phyloP scores from a whole-genome alignment of 2,329 filamentous ascomycete genomes.

The Trichoderma koningii region DNA sequence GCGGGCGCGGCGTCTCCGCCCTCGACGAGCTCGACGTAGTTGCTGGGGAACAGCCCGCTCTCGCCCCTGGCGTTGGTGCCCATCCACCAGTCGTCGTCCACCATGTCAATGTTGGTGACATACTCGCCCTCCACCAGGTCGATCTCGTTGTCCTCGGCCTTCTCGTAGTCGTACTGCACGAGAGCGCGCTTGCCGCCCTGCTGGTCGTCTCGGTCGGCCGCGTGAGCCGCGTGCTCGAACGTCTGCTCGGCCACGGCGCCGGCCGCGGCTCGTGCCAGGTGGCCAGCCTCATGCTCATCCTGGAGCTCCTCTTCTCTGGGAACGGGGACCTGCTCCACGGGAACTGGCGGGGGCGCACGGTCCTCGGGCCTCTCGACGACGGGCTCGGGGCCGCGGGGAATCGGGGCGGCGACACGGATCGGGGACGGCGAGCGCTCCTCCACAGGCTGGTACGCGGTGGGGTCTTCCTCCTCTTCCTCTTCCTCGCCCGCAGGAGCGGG shows the following conservation, averaged over 20 bases:
- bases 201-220: constrained; percentile 36
- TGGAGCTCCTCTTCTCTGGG: constrained; percentile 65
- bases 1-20: constrained; percentile 51
- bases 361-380: constrained; percentile 54
- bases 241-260: constrained; percentile 54
- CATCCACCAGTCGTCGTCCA: constrained; percentile 99
- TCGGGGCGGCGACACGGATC: constrained; percentile 82
- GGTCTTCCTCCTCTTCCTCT: constrained; percentile 61
- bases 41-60: constrained; percentile 89
- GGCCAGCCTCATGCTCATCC: constrained; percentile 64
- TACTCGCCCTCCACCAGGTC: constrained; percentile 86
- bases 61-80: constrained; percentile 85
- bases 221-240: constrained; percentile 36
- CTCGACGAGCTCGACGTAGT: constrained; percentile 88
- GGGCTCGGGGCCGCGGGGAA: constrained; percentile 63
- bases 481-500: constrained; percentile 60
- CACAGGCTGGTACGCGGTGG: constrained; percentile 41
- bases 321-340: constrained; percentile 63
- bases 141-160: constrained; percentile 95
- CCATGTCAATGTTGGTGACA: constrained; percentile 92
- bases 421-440: constrained; percentile 63
- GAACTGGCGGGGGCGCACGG: constrained; percentile 60
- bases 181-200: constrained; percentile 69
- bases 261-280: constrained; percentile 60
- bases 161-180: constrained; percentile 94